Evolutionary conservation across 345 rosid genomes (phyloP).

Genomic region (Physaria fendleri): DNA sequence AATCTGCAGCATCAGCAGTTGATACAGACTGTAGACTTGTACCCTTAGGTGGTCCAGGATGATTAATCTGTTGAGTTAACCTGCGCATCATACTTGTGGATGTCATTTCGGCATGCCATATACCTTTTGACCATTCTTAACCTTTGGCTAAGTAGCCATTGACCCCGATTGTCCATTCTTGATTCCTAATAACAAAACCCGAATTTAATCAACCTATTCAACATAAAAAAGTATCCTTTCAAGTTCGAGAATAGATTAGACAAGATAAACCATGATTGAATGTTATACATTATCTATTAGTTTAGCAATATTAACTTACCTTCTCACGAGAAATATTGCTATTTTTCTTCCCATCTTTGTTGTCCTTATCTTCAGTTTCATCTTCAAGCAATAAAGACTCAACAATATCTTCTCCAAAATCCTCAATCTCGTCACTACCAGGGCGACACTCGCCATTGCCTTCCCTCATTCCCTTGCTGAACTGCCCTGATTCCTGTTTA

Average conservation of each 20-base stretch:
- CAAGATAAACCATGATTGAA: not conserved
- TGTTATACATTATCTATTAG: too few species aligned
- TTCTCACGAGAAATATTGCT: slow-evolving; percentile 33
- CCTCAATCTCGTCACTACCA: slow-evolving; percentile 35
- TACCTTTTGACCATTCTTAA: slow-evolving; percentile 45
- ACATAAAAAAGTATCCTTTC: not conserved
- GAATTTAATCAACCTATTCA: not conserved
- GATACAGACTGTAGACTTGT: too few species aligned
- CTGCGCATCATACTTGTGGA: slow-evolving; percentile 44
- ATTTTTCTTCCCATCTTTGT: slow-evolving; percentile 38
- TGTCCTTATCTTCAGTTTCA: slow-evolving; percentile 40
- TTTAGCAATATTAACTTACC: too few species aligned
- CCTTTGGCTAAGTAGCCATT: slow-evolving; percentile 55
- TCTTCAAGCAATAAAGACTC: slow-evolving; percentile 53
- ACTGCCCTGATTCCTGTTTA: slow-evolving; percentile 21
- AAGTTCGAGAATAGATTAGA: not conserved
- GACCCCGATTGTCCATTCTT: slow-evolving; percentile 78
- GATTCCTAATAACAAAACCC: slow-evolving; percentile 50
- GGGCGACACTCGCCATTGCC: not conserved
- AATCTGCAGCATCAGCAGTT: too few species aligned
- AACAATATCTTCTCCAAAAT: slow-evolving; percentile 44
- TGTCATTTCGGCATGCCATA: slow-evolving; percentile 57
- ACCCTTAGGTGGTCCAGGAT: too few species aligned
- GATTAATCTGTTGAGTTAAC: too few species aligned
- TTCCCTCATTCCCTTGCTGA: slow-evolving; percentile 22